Conservation (phyloP, 164 flowering plant species). For the Houttuynia cordata region DNA sequence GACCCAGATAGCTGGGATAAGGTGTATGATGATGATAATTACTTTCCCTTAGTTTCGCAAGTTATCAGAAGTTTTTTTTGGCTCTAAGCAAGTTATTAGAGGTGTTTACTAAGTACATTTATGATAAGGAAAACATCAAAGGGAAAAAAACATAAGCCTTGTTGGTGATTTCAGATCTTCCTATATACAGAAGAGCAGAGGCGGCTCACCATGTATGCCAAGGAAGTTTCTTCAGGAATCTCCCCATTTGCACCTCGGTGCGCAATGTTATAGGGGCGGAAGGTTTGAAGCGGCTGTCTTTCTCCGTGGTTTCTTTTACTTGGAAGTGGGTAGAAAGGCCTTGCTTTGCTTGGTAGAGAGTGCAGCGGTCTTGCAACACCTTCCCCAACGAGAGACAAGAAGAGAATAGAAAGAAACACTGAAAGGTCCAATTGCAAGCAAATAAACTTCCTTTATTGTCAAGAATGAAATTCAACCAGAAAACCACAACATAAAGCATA, state of each 20-base stretch:
- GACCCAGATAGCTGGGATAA: too few relatives aligned
- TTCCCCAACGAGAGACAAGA: constrained; percentile 8
- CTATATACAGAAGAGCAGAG: not conserved
- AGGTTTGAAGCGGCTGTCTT: constrained; percentile 20
- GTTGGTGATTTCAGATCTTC: not conserved
- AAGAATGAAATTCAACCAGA: too few relatives aligned
- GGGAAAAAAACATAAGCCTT: not conserved
- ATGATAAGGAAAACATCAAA: too few relatives aligned
- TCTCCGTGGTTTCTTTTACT: constrained; percentile 8
- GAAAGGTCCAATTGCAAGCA: constrained; percentile 1
- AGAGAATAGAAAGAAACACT: constrained; percentile 26
- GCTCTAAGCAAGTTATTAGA: too few relatives aligned
- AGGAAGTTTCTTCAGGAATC: constrained; percentile 30
- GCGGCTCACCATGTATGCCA: constrained; percentile 22
- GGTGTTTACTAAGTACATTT: too few relatives aligned
- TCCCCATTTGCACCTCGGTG: constrained; percentile 38
- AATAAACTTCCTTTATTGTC: too few relatives aligned
- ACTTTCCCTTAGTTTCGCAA: too few relatives aligned
- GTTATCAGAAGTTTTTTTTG: too few relatives aligned
- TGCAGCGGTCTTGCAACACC: constrained; percentile 2
- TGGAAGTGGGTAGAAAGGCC: constrained; percentile 27
- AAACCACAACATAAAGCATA: too few relatives aligned
- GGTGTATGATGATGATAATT: too few relatives aligned
- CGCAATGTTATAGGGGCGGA: constrained; percentile 25
- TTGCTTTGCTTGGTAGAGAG: not conserved